Evolutionary conservation across 2,329 filamentous ascomycete genomes (phyloP).

Genomic region (Trichoderma sp.): DNA sequence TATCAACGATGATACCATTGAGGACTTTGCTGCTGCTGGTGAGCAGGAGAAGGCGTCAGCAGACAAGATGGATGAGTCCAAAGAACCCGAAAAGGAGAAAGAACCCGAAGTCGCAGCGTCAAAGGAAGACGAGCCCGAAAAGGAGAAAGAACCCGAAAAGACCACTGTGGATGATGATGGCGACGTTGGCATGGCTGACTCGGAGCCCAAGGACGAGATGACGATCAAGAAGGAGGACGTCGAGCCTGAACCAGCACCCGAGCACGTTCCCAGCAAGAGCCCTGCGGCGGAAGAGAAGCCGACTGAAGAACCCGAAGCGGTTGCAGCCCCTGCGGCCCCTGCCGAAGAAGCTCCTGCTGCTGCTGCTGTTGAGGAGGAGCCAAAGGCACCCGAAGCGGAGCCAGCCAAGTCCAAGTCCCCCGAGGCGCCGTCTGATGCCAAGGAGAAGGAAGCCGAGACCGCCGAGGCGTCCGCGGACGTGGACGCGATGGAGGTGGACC

Average conservation of each 20-base stretch:
- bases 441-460: conserved; percentile 23
- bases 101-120: conserved; percentile 7
- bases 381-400: conserved; percentile 27
- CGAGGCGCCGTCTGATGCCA: conserved; percentile 30
- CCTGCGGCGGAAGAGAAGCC: conserved; percentile 32
- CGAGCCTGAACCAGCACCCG: conserved; percentile 40
- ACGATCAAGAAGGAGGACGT: conserved; percentile 47
- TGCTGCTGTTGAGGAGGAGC: conserved; percentile 22
- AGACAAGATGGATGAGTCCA: conserved; percentile 19
- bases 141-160: conserved; percentile 30
- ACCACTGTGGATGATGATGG: conserved; percentile 50
- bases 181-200: conserved; percentile 55
- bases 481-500: conserved; percentile 43
- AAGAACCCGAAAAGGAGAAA: conserved; percentile 15
- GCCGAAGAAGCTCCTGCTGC: background rate
- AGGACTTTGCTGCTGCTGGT: conserved; percentile 45
- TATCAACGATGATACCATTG: conserved; percentile 47
- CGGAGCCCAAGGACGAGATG: conserved; percentile 39
- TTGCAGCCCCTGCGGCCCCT: conserved; percentile 21
- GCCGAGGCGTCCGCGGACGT: conserved; percentile 33
- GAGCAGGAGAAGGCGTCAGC: conserved; percentile 36
- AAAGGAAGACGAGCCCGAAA: conserved; percentile 9
- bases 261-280: conserved; percentile 37
- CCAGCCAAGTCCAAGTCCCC: conserved; percentile 35
- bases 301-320: conserved; percentile 31